Percentiles rank a stretch among this genome's conserved stretches.
These are phyloP conservation scores for Lentinula raphanica DNA, from an alignment of 768 basidiomycete genomes.

Conservation along the genomic window DNA sequence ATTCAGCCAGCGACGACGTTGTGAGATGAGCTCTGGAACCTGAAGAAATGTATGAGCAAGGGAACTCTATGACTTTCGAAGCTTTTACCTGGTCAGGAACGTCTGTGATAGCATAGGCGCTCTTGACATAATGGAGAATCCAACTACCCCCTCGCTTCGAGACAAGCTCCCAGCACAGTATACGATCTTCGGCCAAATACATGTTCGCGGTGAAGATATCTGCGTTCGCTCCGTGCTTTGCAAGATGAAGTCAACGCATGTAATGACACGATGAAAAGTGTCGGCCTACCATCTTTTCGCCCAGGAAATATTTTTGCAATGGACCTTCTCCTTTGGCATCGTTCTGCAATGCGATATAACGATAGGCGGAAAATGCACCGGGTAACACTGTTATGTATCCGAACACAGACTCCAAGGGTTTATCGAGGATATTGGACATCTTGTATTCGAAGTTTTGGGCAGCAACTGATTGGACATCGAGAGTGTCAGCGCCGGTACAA, in stretches of 20 bases:
- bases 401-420: conserved; percentile 84
- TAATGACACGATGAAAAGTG: conserved; percentile 1
- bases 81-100: conserved; percentile 78
- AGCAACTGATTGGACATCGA: conserved; percentile 41
- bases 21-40: conserved; percentile 91
- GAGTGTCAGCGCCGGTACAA: not conserved
- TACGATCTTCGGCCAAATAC: conserved; percentile 93
- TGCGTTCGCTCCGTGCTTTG: conserved; percentile 70
- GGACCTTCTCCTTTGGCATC: conserved; percentile 80
- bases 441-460: conserved; percentile 95
- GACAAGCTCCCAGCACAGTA: conserved; percentile 96
- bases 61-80: not conserved
- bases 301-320: conserved; percentile 92
- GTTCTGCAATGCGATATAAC: conserved; percentile 89
- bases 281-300: conserved; percentile 85
- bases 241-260: not conserved
- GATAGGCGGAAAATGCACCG: conserved; percentile 88
- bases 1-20: conserved; percentile 94
- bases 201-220: conserved; percentile 96
- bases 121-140: conserved; percentile 95
- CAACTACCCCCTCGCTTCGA: conserved; percentile 88
- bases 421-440: conserved; percentile 90
- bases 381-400: conserved; percentile 94
- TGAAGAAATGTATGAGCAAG: conserved; percentile 18
- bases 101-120: conserved; percentile 87